Conservation (phyloP, 176 grass and related monocot genomes). For the Microstegium vimineum region DNA sequence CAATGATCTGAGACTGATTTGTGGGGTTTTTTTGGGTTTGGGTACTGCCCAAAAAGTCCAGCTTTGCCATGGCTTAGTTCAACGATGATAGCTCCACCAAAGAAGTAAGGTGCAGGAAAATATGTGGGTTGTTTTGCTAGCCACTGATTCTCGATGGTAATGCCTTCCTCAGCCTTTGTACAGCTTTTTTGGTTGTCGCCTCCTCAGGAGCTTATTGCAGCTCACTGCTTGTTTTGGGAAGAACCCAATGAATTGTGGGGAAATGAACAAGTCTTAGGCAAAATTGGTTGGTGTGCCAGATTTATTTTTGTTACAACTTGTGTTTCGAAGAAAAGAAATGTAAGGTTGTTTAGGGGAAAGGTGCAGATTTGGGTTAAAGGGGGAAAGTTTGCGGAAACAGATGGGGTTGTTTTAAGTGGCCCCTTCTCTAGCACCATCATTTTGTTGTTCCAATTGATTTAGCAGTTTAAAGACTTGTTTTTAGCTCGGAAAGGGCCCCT, state of each 20-base stretch:
- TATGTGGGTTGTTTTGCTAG: conserved; percentile 98
- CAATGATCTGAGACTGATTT: conserved; percentile 86
- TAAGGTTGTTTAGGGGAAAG: too few relatives aligned
- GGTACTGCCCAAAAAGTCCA: conserved; percentile 66
- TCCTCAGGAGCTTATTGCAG: conserved; percentile 94
- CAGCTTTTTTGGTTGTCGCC: conserved; percentile 78
- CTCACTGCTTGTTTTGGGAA: conserved; percentile 94
- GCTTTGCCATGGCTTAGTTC: conserved; percentile 84
- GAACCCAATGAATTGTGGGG: conserved; percentile 95
- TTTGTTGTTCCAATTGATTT: conserved; percentile 92
- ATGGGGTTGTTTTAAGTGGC: conserved; percentile 90
- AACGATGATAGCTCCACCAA: conserved; percentile 85
- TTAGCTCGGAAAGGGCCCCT: conserved; percentile 87
- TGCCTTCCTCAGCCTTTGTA: conserved; percentile 77
- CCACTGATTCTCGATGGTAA: conserved; percentile 89
- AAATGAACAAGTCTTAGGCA: conserved; percentile 76
- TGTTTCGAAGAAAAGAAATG: too few relatives aligned
- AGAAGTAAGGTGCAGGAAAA: conserved; percentile 88
- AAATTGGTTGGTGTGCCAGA: conserved; percentile 91
- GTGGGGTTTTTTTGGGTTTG: conserved; percentile 99
- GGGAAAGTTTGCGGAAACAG: conserved; percentile 88
- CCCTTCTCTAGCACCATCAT: conserved; percentile 89
- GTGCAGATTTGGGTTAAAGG: too few relatives aligned
- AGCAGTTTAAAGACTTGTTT: conserved; percentile 91
- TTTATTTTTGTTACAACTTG: too few relatives aligned